These are phyloP conservation scores for Cercospora citrullina DNA, from an alignment of 2,329 filamentous ascomycete species.

Conservation along the genomic window DNA sequence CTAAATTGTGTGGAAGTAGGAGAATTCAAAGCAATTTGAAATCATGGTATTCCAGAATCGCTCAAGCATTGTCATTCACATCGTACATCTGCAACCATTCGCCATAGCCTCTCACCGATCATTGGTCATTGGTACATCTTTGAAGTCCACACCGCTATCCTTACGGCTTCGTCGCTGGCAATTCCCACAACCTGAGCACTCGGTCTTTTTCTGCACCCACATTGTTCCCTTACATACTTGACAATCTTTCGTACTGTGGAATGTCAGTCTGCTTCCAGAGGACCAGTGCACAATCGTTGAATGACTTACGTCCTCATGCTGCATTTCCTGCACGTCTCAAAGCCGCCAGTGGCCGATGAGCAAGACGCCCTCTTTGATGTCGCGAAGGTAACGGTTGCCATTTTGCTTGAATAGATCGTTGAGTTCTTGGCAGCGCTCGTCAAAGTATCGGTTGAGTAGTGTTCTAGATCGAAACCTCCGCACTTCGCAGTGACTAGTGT, in stretches of 20 bases:
- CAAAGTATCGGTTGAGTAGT: neutral
- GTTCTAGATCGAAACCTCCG: neutral
- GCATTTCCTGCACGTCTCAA: constrained; percentile 1
- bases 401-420: neutral
- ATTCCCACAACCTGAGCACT: neutral
- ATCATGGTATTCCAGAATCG: neutral
- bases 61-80: neutral
- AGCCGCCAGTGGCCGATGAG: neutral
- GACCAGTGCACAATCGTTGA: too few species aligned
- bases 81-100: neutral
- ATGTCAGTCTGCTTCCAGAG: neutral
- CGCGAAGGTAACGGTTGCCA: constrained; percentile 2
- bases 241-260: neutral
- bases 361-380: neutral
- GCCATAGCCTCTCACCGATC: neutral
- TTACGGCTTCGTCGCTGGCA: neutral
- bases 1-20: neutral
- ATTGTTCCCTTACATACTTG: neutral
- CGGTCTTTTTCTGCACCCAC: neutral
- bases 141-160: constrained; percentile 11
- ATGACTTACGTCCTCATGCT: constrained; percentile 5
- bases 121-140: neutral
- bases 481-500: neutral
- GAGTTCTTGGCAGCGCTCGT: neutral
- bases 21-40: neutral